Evolutionary conservation across 2,329 filamentous ascomycete genomes (phyloP).

Genomic region (Xylariales sp.): DNA sequence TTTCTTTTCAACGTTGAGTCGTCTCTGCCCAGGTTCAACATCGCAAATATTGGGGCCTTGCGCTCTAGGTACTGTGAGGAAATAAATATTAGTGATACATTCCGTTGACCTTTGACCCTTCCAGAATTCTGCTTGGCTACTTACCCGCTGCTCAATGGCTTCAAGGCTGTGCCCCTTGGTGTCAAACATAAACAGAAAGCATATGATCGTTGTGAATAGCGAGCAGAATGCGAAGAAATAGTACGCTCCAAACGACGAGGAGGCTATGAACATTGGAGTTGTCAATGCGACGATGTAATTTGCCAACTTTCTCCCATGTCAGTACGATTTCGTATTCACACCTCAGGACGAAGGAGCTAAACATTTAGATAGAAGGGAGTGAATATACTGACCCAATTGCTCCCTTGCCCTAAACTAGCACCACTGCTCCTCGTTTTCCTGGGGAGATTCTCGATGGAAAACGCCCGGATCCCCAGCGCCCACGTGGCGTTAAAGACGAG

Average conservation of each 20-base stretch:
- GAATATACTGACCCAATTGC: constrained; percentile 48
- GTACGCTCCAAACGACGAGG: constrained; percentile 36
- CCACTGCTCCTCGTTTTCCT: constrained; percentile 49
- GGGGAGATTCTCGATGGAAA: constrained; percentile 53
- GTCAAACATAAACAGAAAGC: constrained; percentile 36
- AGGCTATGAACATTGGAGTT: constrained; percentile 34
- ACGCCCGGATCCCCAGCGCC: constrained; percentile 51
- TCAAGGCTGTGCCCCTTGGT: constrained; percentile 36
- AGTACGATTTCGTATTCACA: too few relatives aligned
- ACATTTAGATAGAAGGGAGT: too few relatives aligned
- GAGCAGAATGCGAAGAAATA: constrained; percentile 39
- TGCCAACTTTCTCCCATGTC: too few relatives aligned
- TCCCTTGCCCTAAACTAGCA: constrained; percentile 47
- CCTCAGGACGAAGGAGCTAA: too few relatives aligned
- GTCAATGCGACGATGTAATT: constrained; percentile 43
- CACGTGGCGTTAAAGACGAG: constrained; percentile 43
- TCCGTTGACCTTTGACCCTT: too few relatives aligned
- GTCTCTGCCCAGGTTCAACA: too few relatives aligned
- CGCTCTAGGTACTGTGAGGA: too few relatives aligned
- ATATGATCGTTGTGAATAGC: constrained; percentile 29
- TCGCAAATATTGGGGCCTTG: too few relatives aligned
- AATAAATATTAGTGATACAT: too few relatives aligned
- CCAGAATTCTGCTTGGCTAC: too few relatives aligned
- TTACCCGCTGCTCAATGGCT: constrained; percentile 32
- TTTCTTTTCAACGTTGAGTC: too few relatives aligned